Percentiles rank a stretch among this genome's conserved stretches.
phyloP scores from a whole-genome alignment of 164 flowering plant species.

The Vitis cinerea region DNA sequence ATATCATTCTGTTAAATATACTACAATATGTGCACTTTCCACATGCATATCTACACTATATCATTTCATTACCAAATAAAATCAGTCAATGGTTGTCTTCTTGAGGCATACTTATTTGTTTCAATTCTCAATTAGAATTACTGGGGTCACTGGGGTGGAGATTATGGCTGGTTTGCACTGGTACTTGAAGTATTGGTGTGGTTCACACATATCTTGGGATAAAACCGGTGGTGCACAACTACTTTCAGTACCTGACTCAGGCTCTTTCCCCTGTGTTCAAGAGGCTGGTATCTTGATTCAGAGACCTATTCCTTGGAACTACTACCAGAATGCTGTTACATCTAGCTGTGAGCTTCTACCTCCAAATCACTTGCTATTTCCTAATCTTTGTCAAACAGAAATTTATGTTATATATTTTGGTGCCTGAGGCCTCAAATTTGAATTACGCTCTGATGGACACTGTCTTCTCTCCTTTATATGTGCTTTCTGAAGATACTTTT shows the following conservation, averaged over 20 bases:
- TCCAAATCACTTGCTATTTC: not conserved
- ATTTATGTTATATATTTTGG: not conserved
- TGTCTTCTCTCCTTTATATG: not conserved
- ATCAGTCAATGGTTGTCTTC: not conserved
- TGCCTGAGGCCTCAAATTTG: not conserved
- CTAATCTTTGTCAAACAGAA: not conserved
- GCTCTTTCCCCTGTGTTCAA: constrained; percentile 55
- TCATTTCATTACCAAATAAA: not conserved
- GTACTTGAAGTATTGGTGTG: constrained; percentile 75
- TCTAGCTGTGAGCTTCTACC: constrained; percentile 65
- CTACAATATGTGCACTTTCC: not conserved
- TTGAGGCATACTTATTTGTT: not conserved
- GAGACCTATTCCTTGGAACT: constrained; percentile 75
- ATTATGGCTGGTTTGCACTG: constrained; percentile 72
- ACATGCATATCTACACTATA: not conserved
- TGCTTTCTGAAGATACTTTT: constrained; percentile 52
- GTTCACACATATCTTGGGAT: constrained; percentile 77
- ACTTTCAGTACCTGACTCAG: constrained; percentile 53
- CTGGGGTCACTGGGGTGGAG: constrained; percentile 68
- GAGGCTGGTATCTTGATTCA: constrained; percentile 46
- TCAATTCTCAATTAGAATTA: constrained; percentile 33
- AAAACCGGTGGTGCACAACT: constrained; percentile 79
- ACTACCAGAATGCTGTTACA: constrained; percentile 87
- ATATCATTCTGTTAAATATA: no score
- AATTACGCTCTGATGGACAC: not conserved